Evolutionary conservation across 345 rosid genomes (phyloP).

Genomic region (Mercurialis annua): DNA sequence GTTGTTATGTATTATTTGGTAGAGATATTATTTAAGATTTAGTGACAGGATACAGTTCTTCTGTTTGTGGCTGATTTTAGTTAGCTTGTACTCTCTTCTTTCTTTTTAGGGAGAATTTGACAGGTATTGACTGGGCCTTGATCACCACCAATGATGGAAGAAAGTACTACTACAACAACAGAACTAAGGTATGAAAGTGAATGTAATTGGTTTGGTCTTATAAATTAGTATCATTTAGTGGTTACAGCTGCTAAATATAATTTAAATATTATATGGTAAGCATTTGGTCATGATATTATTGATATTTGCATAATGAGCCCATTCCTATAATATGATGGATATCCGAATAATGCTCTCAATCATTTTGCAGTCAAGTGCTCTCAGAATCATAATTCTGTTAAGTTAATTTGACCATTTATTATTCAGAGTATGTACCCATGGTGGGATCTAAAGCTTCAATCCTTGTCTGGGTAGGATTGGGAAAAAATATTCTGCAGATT

Average conservation of each 20-base stretch:
- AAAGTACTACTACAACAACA: constrained; percentile 83
- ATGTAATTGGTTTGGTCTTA: not conserved
- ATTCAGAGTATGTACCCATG: too few species aligned
- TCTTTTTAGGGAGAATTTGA: constrained; percentile 63
- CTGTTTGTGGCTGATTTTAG: too few species aligned
- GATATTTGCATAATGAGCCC: not conserved
- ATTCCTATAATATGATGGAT: too few species aligned
- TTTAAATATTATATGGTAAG: not conserved
- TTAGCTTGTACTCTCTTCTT: too few species aligned
- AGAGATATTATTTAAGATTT: not conserved
- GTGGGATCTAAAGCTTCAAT: too few species aligned
- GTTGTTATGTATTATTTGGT: not conserved
- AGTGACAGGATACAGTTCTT: not conserved
- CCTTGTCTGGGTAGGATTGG: too few species aligned
- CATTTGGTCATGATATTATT: not conserved
- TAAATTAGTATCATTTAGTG: not conserved
- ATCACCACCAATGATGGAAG: constrained; percentile 85
- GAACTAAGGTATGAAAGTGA: constrained; percentile 59
- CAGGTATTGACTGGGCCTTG: constrained; percentile 84
- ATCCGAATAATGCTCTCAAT: too few species aligned
- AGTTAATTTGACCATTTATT: too few species aligned
- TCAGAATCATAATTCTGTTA: too few species aligned
- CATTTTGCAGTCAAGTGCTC: too few species aligned
- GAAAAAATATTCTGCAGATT: too few species aligned
- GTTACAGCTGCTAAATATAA: not conserved